Conservation (phyloP, 2,329 filamentous ascomycete genomes). For the Eurotiales sp. region DNA sequence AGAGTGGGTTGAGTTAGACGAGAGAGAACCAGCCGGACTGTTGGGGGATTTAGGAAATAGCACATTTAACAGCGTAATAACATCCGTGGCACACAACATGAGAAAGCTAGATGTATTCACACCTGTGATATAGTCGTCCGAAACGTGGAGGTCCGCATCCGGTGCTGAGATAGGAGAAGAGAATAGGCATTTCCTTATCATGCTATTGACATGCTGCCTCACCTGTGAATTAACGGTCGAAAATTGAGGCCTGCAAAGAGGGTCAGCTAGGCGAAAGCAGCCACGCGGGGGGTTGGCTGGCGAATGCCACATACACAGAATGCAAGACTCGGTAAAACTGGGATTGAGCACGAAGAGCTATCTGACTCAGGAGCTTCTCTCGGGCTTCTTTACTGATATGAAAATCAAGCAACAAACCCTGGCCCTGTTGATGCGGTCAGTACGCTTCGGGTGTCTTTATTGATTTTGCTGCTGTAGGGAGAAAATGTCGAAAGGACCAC, state of each 20-base stretch:
- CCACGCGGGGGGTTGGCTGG: conserved; percentile 23
- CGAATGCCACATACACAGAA: conserved; percentile 65
- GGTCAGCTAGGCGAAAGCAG: conserved; percentile 50
- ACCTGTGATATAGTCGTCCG: conserved; percentile 24
- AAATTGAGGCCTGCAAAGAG: conserved; percentile 36
- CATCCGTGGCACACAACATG: conserved; percentile 73
- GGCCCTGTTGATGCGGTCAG: conserved; percentile 43
- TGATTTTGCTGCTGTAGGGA: no score
- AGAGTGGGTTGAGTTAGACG: conserved; percentile 23
- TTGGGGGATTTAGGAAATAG: conserved; percentile 61
- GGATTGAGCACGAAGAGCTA: conserved; percentile 75
- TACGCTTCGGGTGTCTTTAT: not conserved
- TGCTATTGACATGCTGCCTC: conserved; percentile 34
- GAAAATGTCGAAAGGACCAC: no score
- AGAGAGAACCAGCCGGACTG: conserved; percentile 24
- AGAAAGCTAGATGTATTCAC: conserved; percentile 58
- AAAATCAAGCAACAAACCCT: conserved; percentile 73
- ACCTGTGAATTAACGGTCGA: conserved; percentile 32
- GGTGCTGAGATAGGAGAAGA: conserved; percentile 10
- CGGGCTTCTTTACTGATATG: conserved; percentile 89
- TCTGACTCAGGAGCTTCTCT: conserved; percentile 68
- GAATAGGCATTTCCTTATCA: conserved; percentile 30
- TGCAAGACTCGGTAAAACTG: conserved; percentile 72
- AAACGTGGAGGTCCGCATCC: conserved; percentile 35
- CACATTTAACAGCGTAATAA: conserved; percentile 75